Base-by-base conservation (phyloP, 1,284 basidiomycete genomes). In the Abortiporus biennis region DNA sequence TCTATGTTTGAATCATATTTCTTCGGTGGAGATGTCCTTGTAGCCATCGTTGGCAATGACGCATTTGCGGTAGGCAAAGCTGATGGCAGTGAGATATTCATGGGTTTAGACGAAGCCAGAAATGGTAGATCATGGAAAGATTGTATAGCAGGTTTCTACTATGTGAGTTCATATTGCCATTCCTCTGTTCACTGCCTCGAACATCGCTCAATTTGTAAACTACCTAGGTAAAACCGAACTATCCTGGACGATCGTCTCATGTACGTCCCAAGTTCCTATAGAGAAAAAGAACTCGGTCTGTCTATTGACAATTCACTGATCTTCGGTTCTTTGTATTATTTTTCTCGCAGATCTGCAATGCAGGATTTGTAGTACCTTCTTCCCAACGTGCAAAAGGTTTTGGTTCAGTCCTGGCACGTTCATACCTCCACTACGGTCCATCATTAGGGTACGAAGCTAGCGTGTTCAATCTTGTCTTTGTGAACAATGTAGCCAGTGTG, bases 401-500 rank as follows among this genome's bases (percentile, higher is more conserved):
- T 49, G 92, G 92, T 9, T 65, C 68, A 24, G 69, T 80, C 2
- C 76, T 97, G 22, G 92, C 86, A 1, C 76, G 74, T 47, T 88
- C 87, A 3, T 97, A 81, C 65, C 67, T 95, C 9, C 66, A 88
- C 57, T 92, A 90, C 54, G 94, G 78, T 0, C 92, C 90, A 0
- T 66, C 65, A 25, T 65, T 90, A 20, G 85, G 92, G 6, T 97
- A 94, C 68, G 73, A 80, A 52, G 89, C 79, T 0, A 92, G 86
- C 53, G 89, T 97, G 13, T 97, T 96, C 72, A 97, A 97, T 59
- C 74, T 97, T 36, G 92, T 96, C 25, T 97, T 89, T 63, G 79
- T 81, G 29, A 92, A 85, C 66, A 90, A 89, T 62, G 61, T 68
- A 33, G 83, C 84, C 11, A 85, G 80, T 43, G 64, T 87, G 45